Percentiles rank a stretch among this genome's conserved stretches.
Conservation (phyloP, 192 early-diverging fungal species). For the Backusella liffmaniae region DNA sequence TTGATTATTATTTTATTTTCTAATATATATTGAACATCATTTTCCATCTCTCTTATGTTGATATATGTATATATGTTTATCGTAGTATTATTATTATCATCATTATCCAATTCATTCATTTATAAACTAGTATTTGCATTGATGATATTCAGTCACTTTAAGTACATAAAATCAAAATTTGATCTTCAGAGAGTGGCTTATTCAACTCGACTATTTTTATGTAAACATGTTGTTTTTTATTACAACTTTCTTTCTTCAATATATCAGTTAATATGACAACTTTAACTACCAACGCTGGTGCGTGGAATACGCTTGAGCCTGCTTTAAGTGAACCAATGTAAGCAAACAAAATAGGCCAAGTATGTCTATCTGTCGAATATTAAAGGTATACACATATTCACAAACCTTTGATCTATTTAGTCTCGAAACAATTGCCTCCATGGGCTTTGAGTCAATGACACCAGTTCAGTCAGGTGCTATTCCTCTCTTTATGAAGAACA, state of each 20-base stretch:
- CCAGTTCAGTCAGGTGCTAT: slow-evolving; percentile 92
- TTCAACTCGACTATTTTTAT: background rate
- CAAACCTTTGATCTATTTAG: slow-evolving; percentile 17
- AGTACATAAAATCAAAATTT: background rate
- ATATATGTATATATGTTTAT: background rate
- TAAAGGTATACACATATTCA: background rate
- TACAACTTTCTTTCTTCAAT: background rate
- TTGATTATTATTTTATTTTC: background rate
- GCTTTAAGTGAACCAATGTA: slow-evolving; percentile 38
- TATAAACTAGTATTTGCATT: background rate
- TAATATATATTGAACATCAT: background rate
- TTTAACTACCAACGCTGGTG: slow-evolving; percentile 28
- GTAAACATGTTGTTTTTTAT: background rate
- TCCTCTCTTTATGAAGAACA: slow-evolving; percentile 86
- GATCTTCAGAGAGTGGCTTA: background rate
- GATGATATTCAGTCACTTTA: background rate
- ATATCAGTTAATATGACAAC: slow-evolving; percentile 6
- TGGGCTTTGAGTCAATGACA: slow-evolving; percentile 88
- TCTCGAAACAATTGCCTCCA: slow-evolving; percentile 54
- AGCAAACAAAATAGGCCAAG: slow-evolving; percentile 10
- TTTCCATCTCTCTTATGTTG: background rate
- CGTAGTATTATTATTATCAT: background rate
- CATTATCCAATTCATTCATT: background rate
- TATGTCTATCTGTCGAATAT: background rate
- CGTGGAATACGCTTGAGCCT: slow-evolving; percentile 23